phyloP scores from a whole-genome alignment of 768 basidiomycete genomes.

The Mrakia gelida region DNA sequence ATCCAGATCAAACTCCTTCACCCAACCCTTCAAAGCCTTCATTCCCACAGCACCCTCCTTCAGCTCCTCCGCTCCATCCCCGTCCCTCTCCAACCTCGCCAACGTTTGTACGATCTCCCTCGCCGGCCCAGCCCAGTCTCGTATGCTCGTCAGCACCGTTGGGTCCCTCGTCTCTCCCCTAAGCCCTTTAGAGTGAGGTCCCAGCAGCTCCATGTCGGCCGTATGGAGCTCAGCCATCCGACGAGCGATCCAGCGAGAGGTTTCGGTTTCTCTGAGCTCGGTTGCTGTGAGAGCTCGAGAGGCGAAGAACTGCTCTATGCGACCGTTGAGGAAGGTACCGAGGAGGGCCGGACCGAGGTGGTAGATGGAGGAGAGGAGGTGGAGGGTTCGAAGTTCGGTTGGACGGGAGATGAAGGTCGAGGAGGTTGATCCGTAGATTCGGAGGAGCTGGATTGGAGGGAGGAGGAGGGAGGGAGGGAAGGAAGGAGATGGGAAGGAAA shows the following conservation, averaged over 20 bases:
- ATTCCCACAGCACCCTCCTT: conserved; percentile 20
- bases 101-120: conserved; percentile 64
- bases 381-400: conserved; percentile 79
- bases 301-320: conserved; percentile 92
- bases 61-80: neutral
- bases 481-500: neutral
- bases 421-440: conserved; percentile 87
- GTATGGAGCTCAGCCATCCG: conserved; percentile 95
- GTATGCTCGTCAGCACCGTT: conserved; percentile 41
- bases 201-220: conserved; percentile 70
- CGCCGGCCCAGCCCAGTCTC: conserved; percentile 58
- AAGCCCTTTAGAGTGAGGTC: conserved; percentile 27
- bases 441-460: conserved; percentile 57
- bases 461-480: neutral
- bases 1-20: conserved; percentile 59
- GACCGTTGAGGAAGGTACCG: conserved; percentile 92
- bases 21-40: conserved; percentile 39
- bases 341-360: conserved; percentile 85
- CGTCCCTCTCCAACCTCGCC: conserved; percentile 32
- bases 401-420: conserved; percentile 79
- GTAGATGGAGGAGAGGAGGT: conserved; percentile 81
- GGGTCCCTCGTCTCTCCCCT: conserved; percentile 33
- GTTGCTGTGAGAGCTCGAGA: conserved; percentile 70
- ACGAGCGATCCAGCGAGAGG: conserved; percentile 71
- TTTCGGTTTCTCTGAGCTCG: conserved; percentile 69